These are phyloP conservation scores for Petrea volubilis DNA, from an alignment of 257 asterid genomes.

Conservation along the genomic window DNA sequence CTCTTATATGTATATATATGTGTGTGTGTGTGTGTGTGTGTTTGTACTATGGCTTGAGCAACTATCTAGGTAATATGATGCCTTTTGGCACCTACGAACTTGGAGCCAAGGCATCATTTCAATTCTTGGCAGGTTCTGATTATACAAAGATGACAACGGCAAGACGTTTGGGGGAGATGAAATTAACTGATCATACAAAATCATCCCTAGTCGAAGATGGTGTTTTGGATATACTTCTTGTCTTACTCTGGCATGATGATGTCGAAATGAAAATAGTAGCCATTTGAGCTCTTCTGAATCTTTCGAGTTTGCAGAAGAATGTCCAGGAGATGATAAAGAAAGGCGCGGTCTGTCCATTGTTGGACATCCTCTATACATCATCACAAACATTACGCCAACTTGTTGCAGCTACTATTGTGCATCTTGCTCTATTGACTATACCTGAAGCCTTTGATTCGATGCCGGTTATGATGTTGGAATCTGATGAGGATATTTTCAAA, in stretches of 20 bases:
- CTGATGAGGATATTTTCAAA: constrained; percentile 49
- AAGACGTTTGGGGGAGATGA: constrained; percentile 56
- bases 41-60: too few relatives aligned
- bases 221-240: constrained; percentile 50
- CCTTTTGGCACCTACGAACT: too few relatives aligned
- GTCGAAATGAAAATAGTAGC: constrained; percentile 49
- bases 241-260: constrained; percentile 38
- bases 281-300: constrained; percentile 50
- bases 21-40: too few relatives aligned
- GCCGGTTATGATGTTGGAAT: constrained; percentile 47
- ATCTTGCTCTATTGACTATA: constrained; percentile 55
- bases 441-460: constrained; percentile 35
- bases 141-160: constrained; percentile 63
- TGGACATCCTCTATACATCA: constrained; percentile 51
- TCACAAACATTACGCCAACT: constrained; percentile 45
- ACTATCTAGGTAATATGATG: too few relatives aligned
- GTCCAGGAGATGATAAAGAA: constrained; percentile 62
- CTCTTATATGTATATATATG: too few relatives aligned
- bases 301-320: constrained; percentile 49
- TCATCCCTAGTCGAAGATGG: constrained; percentile 53
- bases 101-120: too few relatives aligned
- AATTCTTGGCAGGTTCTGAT: constrained; percentile 51
- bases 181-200: constrained; percentile 66
- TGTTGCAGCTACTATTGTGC: constrained; percentile 45
- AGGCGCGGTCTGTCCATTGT: constrained; percentile 48